Evolutionary conservation across 352 stramenopile genomes (phyloP).

Genomic region (Phytophthora foliorum): DNA sequence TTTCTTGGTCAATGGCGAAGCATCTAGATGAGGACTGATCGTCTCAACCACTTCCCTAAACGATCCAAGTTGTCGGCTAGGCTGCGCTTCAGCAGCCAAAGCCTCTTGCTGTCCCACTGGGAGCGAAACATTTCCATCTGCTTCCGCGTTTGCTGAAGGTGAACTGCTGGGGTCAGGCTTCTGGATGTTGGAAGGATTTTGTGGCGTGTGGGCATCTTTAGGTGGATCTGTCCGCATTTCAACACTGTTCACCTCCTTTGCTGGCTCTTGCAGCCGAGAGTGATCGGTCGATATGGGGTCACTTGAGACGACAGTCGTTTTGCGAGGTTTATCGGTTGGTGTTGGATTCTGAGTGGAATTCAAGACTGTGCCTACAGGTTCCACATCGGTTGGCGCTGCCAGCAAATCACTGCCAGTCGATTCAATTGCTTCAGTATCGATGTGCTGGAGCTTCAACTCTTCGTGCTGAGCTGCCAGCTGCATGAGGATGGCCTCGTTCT

Average conservation of each 20-base stretch:
- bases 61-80: background rate
- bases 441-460: background rate
- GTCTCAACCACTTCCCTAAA: conserved; percentile 9
- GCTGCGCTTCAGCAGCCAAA: background rate
- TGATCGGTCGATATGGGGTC: background rate
- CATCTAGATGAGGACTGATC: conserved; percentile 22
- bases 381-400: background rate
- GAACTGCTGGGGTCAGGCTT: background rate
- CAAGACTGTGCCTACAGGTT: background rate
- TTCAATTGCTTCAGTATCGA: background rate
- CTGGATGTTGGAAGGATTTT: background rate
- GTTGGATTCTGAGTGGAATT: background rate
- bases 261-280: background rate
- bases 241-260: background rate
- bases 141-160: background rate
- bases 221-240: background rate
- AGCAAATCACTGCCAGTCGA: background rate
- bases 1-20: conserved; percentile 23
- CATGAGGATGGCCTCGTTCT: conserved; percentile 73
- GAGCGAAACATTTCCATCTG: background rate
- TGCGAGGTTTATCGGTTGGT: background rate
- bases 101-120: background rate
- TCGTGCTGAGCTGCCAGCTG: conserved; percentile 37
- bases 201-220: background rate
- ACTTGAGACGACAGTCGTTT: background rate